Evolutionary conservation across 2,329 filamentous ascomycete species (phyloP).

Genomic region (Hymenoscyphus salicellus): DNA sequence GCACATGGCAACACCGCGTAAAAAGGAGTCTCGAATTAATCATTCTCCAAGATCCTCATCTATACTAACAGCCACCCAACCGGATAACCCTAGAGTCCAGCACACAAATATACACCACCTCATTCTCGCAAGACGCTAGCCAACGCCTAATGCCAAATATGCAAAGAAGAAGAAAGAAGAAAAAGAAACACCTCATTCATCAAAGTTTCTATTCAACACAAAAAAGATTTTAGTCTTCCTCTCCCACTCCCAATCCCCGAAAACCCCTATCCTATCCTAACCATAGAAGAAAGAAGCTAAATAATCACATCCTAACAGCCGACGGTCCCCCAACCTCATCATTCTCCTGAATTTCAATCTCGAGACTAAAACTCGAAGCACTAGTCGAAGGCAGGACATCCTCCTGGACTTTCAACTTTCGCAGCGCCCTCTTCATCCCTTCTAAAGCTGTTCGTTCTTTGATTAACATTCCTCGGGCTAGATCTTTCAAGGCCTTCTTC

Average conservation of each 20-base stretch:
- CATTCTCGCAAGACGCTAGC: too few species aligned
- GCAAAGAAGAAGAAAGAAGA: too few species aligned
- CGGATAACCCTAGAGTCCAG: too few species aligned
- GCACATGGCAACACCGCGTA: too few species aligned
- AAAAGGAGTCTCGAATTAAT: too few species aligned
- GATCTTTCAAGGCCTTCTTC: conserved; percentile 67
- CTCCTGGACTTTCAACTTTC: conserved; percentile 39
- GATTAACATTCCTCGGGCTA: conserved; percentile 76
- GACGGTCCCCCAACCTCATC: background rate
- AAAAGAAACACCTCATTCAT: too few species aligned
- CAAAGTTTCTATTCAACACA: too few species aligned
- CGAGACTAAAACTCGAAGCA: background rate
- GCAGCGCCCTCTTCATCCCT: conserved; percentile 74
- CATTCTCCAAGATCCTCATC: too few species aligned
- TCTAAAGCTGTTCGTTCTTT: conserved; percentile 76
- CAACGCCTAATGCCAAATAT: too few species aligned
- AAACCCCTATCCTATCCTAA: background rate
- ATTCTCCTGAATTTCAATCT: conserved; percentile 3
- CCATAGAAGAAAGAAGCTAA: background rate
- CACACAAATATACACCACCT: too few species aligned
- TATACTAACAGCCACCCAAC: too few species aligned
- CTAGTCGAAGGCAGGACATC: background rate
- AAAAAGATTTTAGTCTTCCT: background rate
- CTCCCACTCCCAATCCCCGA: background rate
- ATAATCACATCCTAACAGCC: background rate